Evolutionary conservation across 2,329 filamentous ascomycete species (phyloP), one percentile per base, ranked within the genome.

Genomic region (Hypocrella siamensis): DNA sequence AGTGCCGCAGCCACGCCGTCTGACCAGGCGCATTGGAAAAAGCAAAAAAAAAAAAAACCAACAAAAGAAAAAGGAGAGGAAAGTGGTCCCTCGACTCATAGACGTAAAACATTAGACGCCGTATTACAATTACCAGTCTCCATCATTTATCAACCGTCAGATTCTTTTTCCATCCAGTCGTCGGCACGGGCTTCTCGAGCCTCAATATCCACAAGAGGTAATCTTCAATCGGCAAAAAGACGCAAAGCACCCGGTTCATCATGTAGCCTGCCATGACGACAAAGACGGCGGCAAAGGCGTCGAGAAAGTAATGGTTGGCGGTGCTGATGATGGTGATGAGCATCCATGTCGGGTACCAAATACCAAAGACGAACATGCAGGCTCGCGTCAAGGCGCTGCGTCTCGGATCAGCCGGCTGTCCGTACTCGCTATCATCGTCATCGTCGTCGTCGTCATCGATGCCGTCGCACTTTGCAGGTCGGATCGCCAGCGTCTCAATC

Each of bases 301-400:
- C 75, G 11, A 79, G 57, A 19, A 79, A 64, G 46, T 79, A 64
- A 39, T 63, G 71, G 44, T 75, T 75, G 27, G 68, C 70, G 0
- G 70, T 75, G 12, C 67, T 66, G 19, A 76, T 61, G 40, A 75
- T 75, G 16, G 62, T 63, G 5, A 63, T 52, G 28, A 74, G 46
- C 35, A 71, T 67, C 45, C 64, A 60, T 8, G 51, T 42, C 6
- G 67, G 67, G 42, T 72, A 72, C 35, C 53, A 54, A 24, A 70
- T 33, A n/a, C 66, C 65, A 10, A 65, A 36, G 12, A 32, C 38
- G 31, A 46, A 46, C 41, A 47, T 44, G 39, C 26, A 17, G 9
- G 28, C 31, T 9, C 38, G 33, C 10, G 19, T 24, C 19, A 40
- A 37, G 19, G 37, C 37, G 31, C 40, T 35, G n/a, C 45, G 42